These are phyloP conservation scores for Malus domestica DNA, from an alignment of 306 rosid species.

Conservation along the genomic window DNA sequence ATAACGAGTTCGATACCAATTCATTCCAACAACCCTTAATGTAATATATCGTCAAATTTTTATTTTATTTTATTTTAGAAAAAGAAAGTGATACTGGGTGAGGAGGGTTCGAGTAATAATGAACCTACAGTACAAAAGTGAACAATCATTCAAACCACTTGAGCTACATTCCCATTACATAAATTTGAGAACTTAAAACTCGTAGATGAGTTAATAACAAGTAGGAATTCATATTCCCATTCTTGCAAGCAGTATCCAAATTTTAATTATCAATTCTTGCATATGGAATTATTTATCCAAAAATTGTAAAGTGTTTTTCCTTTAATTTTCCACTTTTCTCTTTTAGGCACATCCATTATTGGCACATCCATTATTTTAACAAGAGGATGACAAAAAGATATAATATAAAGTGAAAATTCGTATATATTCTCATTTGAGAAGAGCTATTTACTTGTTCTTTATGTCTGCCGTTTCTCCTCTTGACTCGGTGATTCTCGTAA, in stretches of 20 bases:
- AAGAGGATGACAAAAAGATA: background rate
- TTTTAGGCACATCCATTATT: background rate
- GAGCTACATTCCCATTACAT: too few relatives aligned
- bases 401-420: constrained; percentile 20
- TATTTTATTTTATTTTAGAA: too few relatives aligned
- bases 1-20: too few relatives aligned
- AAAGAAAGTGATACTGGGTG: too few relatives aligned
- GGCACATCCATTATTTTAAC: background rate
- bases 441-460: constrained; percentile 23
- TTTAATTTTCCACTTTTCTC: background rate
- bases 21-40: too few relatives aligned
- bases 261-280: background rate
- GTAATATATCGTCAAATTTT: too few relatives aligned
- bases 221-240: background rate
- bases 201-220: too few relatives aligned
- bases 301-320: background rate
- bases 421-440: constrained; percentile 36
- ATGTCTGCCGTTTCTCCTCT: constrained; percentile 37
- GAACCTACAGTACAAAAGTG: too few relatives aligned
- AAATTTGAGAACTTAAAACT: too few relatives aligned
- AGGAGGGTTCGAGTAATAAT: too few relatives aligned
- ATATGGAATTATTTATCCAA: background rate
- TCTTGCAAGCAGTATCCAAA: background rate
- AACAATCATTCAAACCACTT: too few relatives aligned
- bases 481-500: constrained; percentile 46